These are phyloP conservation scores for Graphiopsis chlorocephala DNA, from an alignment of 2,329 filamentous ascomycete species.

Conservation along the genomic window DNA sequence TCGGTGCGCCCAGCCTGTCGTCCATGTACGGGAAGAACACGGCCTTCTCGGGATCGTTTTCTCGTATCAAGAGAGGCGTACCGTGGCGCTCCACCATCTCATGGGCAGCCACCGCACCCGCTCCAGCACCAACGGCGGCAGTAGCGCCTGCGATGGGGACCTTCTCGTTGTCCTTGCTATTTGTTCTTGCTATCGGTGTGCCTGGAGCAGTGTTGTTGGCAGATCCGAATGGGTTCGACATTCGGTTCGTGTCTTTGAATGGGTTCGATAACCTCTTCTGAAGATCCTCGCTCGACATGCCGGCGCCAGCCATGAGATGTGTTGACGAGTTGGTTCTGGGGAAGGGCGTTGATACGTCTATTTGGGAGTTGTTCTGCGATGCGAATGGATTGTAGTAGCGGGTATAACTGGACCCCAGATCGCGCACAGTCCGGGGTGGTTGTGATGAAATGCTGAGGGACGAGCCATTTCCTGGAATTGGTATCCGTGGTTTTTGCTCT, in stretches of 20 bases:
- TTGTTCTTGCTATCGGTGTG: constrained; percentile 18
- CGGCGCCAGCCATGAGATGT: constrained; percentile 21
- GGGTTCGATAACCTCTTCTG: constrained; percentile 33
- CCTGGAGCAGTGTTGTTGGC: constrained; percentile 23
- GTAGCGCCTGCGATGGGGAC: constrained; percentile 16
- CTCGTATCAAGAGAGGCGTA: constrained; percentile 31
- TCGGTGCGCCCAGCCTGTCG: constrained; percentile 47
- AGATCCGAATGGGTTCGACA: constrained; percentile 29
- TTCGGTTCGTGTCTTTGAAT: constrained; percentile 31
- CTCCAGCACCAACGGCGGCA: constrained; percentile 14
- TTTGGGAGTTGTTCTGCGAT: constrained; percentile 33
- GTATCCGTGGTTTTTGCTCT: constrained; percentile 18
- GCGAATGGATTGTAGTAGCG: constrained; percentile 40
- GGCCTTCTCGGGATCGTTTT: constrained; percentile 36
- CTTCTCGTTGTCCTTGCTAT: constrained; percentile 20
- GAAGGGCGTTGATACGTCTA: constrained; percentile 28
- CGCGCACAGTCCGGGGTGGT: constrained; percentile 35
- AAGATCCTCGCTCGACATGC: constrained; percentile 24
- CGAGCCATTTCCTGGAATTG: constrained; percentile 26
- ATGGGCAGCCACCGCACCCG: not conserved
- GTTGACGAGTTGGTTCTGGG: constrained; percentile 26
- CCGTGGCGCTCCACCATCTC: constrained; percentile 12
- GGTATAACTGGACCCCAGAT: constrained; percentile 38
- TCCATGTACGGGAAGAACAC: constrained; percentile 44
- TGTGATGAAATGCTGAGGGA: constrained; percentile 27